Evolutionary conservation across 768 basidiomycete species (phyloP).

Genomic region (Agaricus sinodeliciosus): DNA sequence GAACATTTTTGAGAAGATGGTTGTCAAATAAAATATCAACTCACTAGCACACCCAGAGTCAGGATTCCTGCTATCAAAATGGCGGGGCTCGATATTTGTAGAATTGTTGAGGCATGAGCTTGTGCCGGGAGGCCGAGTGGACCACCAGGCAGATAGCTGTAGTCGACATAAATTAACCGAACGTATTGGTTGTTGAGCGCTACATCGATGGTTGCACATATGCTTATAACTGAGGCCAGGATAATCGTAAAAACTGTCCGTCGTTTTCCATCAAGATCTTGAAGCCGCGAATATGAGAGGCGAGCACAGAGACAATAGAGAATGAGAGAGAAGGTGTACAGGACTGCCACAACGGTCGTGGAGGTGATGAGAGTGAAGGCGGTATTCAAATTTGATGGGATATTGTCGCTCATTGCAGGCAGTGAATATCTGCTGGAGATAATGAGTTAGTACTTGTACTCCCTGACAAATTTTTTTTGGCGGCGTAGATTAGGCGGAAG

Average conservation of each 20-base stretch:
- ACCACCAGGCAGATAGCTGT: neutral
- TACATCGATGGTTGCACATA: neutral
- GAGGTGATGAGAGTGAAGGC: neutral
- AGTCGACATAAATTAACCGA: neutral
- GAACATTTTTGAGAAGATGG: neutral
- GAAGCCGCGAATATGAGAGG: neutral
- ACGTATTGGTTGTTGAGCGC: neutral
- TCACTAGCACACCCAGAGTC: neutral
- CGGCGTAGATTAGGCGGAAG: too few relatives aligned
- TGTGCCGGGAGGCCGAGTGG: neutral
- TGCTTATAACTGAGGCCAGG: neutral
- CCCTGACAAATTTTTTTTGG: too few relatives aligned
- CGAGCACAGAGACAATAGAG: neutral
- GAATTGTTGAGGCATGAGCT: neutral
- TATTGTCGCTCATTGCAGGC: too few relatives aligned
- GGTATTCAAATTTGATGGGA: too few relatives aligned
- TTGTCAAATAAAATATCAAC: neutral
- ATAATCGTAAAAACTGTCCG: neutral
- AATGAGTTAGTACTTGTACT: too few relatives aligned
- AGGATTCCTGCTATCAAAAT: neutral
- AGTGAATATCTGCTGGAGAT: too few relatives aligned
- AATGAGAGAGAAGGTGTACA: neutral
- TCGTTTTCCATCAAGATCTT: neutral
- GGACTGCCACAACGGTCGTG: neutral
- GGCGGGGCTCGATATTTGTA: too few relatives aligned